Percentiles rank a stretch among this genome's conserved stretches.
These are phyloP conservation scores for Skeletonema tropicum DNA, from an alignment of 108 stramenopile genomes.

Conservation along the genomic window DNA sequence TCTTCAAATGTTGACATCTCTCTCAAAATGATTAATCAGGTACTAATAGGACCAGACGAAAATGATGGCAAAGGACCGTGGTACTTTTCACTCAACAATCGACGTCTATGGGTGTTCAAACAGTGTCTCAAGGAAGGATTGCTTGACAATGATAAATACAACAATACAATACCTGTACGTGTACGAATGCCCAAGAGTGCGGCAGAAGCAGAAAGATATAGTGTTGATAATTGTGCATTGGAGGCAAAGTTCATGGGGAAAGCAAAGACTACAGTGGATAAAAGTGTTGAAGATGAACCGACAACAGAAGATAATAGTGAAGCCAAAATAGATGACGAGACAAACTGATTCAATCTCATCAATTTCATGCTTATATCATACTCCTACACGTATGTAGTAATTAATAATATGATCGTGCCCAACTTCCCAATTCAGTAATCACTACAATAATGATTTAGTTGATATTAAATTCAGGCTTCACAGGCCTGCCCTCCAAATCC, in stretches of 20 bases:
- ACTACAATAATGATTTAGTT: not conserved
- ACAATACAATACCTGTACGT: constrained; percentile 62
- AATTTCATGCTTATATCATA: not conserved
- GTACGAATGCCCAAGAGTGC: constrained; percentile 70
- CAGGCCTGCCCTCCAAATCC: constrained; percentile 64
- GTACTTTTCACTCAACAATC: constrained; percentile 94
- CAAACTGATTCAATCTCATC: not conserved
- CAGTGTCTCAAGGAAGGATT: constrained; percentile 77
- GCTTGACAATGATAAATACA: constrained; percentile 32
- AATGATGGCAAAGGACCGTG: constrained; percentile 66
- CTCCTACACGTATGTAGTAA: too few species aligned
- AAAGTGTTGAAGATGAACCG: not conserved
- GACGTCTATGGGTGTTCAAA: constrained; percentile 92
- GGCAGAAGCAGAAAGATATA: constrained; percentile 67
- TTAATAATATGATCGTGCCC: too few species aligned
- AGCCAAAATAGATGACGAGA: not conserved
- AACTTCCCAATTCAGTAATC: too few species aligned
- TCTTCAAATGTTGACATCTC: not conserved
- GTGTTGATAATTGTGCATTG: constrained; percentile 74
- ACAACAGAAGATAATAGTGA: not conserved
- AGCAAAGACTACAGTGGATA: not conserved
- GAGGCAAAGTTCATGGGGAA: constrained; percentile 65
- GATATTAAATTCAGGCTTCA: constrained; percentile 77
- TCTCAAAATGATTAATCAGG: constrained; percentile 17
- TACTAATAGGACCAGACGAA: constrained; percentile 71